Conservation (phyloP, 768 basidiomycete species). For the Candolleomyces efflorescens region DNA sequence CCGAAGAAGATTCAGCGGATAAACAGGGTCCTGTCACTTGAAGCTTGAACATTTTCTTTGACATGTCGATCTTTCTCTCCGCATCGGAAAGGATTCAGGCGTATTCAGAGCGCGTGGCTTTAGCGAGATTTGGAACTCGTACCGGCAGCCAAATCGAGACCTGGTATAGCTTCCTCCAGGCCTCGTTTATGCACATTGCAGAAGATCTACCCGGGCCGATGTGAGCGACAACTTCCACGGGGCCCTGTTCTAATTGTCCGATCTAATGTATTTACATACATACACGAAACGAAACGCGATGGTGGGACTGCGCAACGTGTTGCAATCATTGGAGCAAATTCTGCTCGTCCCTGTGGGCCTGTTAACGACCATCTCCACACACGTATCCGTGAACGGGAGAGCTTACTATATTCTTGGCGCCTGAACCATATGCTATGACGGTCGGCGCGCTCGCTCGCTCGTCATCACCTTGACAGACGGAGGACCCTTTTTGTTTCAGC, state of each 20-base stretch:
- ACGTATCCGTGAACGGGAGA: not conserved
- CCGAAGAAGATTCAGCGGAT: conserved; percentile 4
- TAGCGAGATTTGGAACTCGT: not conserved
- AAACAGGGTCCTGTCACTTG: conserved; percentile 4
- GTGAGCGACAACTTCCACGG: not conserved
- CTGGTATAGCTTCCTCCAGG: not conserved
- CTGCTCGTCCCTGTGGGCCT: not conserved
- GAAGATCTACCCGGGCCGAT: not conserved
- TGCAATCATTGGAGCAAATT: not conserved
- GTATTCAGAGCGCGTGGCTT: not conserved
- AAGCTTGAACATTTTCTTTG: not conserved
- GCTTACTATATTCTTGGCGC: not conserved
- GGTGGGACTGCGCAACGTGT: not conserved
- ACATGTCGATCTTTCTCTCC: not conserved
- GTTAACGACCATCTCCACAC: not conserved
- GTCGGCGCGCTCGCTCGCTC: not conserved
- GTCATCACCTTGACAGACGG: not conserved
- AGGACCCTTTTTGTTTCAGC: conserved; percentile 1
- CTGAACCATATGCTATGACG: not conserved
- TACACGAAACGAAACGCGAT: not conserved
- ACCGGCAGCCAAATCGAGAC: not conserved
- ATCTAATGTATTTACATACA: not conserved
- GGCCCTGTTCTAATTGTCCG: not conserved
- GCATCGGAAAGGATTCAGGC: not conserved
- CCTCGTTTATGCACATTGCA: not conserved